These are phyloP conservation scores for Mortierella sp. DNA, from an alignment of 371 early-diverging fungal species.

Conservation along the genomic window DNA sequence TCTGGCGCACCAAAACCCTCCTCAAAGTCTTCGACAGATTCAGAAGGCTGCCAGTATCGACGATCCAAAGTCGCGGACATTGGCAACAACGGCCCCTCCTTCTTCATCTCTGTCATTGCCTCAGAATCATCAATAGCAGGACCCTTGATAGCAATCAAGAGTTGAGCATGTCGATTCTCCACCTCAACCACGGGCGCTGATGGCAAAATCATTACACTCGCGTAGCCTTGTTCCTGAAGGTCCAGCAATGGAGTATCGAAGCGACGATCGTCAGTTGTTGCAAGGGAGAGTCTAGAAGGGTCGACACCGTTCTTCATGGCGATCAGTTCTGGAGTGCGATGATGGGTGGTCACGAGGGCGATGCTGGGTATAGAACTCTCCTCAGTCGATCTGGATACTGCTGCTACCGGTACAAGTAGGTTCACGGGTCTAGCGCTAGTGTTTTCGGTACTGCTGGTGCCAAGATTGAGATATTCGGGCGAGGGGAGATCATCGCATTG, in stretches of 20 bases:
- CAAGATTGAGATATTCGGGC: slow-evolving; percentile 9
- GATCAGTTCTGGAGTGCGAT: background rate
- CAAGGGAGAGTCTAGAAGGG: background rate
- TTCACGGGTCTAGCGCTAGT: too few species aligned
- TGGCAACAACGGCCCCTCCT: background rate
- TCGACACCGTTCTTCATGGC: background rate
- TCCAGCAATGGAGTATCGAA: slow-evolving; percentile 22
- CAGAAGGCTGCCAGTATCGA: slow-evolving; percentile 17
- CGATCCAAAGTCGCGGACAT: slow-evolving; percentile 15
- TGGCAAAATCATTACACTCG: background rate
- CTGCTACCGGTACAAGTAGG: too few species aligned
- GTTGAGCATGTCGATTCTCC: background rate
- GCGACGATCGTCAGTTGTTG: background rate
- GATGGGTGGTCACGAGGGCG: background rate
- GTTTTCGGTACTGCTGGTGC: background rate
- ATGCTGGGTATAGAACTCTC: background rate
- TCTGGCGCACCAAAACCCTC: background rate
- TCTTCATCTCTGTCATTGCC: background rate
- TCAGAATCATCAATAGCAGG: background rate
- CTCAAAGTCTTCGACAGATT: background rate
- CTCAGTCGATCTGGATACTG: too few species aligned
- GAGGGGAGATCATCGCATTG: slow-evolving; percentile 29
- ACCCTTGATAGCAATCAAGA: background rate
- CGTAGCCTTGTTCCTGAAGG: slow-evolving; percentile 35
- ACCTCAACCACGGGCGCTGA: background rate